Base-by-base conservation (phyloP, 1,284 basidiomycete species). In the Agaricales sp. region DNA sequence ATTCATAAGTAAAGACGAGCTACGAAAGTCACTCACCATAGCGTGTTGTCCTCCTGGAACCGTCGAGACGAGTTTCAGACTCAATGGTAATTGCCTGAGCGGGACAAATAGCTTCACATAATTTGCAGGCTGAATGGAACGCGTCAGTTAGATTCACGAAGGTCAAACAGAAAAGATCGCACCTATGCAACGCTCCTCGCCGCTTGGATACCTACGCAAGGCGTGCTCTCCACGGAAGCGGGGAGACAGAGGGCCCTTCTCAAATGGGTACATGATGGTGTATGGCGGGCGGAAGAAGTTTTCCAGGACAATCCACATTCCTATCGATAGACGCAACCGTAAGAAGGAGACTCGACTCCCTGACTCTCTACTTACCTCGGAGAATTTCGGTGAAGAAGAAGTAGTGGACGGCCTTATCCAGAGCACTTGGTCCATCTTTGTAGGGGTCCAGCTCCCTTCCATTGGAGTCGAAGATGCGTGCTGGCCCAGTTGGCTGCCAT, bases 71-170 rank as follows among this genome's bases (percentile, higher is more conserved):
- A 49, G 94, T 84, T 70, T 99, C 96, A 55, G 90, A 93, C 72
- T 99, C 96, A 62, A 99, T 99, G 22, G 96, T 99, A 65, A 99
- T 99, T 16, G 96, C 96, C 68, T 98, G 96, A 21, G 96, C 96
- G 41, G 96, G 95, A 68, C 95, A 99, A 60, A 99, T 99, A 43
- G 96, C 95, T 68, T 99, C 96, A 64, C 96, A 99, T 21, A 99
- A 82, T 69, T 99, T 99, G 74, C 96, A 99, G 37, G 96, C 94
- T 94, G 55, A 13, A 26, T 43, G 3, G 21, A 43, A 39, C 47
- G 54, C 51, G 55, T 39, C 3, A 24, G 30, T 45, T 47, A 50
- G 46, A 46, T 50, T 49, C 50, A 50, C 19, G 30, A 45, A 50
- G 25, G 22, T 53, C 19, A 49, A 46, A 21, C 20, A 45, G 48